Evolutionary conservation across 202 grass and related monocot species (phyloP).

Genomic region (Panicum virgatum): DNA sequence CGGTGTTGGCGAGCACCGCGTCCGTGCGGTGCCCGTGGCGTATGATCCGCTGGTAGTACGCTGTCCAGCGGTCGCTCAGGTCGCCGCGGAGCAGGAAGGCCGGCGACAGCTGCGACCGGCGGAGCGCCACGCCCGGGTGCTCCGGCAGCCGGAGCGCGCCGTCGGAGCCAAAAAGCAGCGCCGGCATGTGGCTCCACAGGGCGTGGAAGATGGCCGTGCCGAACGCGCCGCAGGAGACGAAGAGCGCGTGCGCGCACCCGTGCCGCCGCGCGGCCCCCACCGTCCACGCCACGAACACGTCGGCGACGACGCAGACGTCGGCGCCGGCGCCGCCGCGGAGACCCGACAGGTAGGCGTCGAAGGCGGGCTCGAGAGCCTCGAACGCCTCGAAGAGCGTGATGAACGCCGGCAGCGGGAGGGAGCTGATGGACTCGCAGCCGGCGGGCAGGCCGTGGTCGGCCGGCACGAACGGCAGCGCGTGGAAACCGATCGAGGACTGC

Average conservation of each 20-base stretch:
- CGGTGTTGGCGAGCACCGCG: constrained; percentile 52
- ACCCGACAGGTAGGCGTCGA: constrained; percentile 39
- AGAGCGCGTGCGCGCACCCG: constrained; percentile 25
- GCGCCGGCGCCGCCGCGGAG: neutral
- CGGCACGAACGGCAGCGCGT: constrained; percentile 31
- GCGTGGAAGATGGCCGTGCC: constrained; percentile 38
- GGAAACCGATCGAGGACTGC: constrained; percentile 2
- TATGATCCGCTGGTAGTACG: constrained; percentile 3
- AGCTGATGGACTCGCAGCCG: constrained; percentile 34
- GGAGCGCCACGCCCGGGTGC: constrained; percentile 38
- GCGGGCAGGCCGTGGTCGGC: constrained; percentile 37
- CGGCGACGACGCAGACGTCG: constrained; percentile 37
- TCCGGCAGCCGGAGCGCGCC: constrained; percentile 36
- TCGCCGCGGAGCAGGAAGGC: neutral
- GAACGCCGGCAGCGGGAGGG: neutral
- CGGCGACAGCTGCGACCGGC: constrained; percentile 44
- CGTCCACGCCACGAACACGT: constrained; percentile 51
- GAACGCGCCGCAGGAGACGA: constrained; percentile 50
- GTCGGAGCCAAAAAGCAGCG: constrained; percentile 16
- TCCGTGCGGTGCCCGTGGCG: constrained; percentile 18
- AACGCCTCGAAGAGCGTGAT: constrained; percentile 31
- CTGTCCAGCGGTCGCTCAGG: neutral
- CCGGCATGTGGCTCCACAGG: constrained; percentile 46
- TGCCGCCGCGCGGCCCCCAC: constrained; percentile 24
- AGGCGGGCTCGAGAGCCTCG: constrained; percentile 40